Base-by-base conservation (phyloP, 768 basidiomycete species). In the Fibroporia radiculosa region DNA sequence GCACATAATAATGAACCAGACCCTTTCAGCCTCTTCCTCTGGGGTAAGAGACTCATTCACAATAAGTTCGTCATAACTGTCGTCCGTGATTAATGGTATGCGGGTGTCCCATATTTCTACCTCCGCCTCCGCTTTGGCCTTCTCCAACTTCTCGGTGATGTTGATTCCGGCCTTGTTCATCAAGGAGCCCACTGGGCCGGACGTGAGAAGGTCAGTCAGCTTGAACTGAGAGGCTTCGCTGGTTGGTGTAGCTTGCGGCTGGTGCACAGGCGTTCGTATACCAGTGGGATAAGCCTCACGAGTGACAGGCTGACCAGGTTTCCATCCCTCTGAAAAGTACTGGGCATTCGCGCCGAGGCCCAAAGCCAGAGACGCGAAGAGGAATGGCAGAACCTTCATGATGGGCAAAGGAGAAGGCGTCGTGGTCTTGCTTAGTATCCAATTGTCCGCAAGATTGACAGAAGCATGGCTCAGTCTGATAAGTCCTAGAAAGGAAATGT, bases 291-390 rank as follows among this genome's bases (percentile, higher is more conserved):
- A 39, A 18, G 45, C 50, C 12, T 40, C 29, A 31, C 42, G 34
- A 16, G 44, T 18, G 3, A 68, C 68, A 0, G 77, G 66, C 57
- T 89, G 81, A 23, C 85, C 87, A 2, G 88, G 88, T 23, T 67
- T 57, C 88, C 88, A 91, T n/a, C 88, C 89, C 25, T 68, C 67
- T 3, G 86, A 88, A 63, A 89, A 82, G 62, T 88, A 89, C 51
- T 85, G 80, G 11, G 84, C 85, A 40, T 65, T 63, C 34, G 62
- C 68, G 19, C 68, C 62, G 1, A 53, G 48, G 42, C 65, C 61
- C 41, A 62, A 61, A 48, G 69, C 57, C 55, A 55, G 54, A 19
- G 56, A 48, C 22, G 58, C 48, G 46, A 57, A 40, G 32, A 59
- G 47, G 37, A 74, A 50, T 23, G 63, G 54, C 27, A 66, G 61